These are phyloP conservation scores for Orbilia quercus DNA, from an alignment of 2,329 filamentous ascomycete genomes.

Conservation along the genomic window DNA sequence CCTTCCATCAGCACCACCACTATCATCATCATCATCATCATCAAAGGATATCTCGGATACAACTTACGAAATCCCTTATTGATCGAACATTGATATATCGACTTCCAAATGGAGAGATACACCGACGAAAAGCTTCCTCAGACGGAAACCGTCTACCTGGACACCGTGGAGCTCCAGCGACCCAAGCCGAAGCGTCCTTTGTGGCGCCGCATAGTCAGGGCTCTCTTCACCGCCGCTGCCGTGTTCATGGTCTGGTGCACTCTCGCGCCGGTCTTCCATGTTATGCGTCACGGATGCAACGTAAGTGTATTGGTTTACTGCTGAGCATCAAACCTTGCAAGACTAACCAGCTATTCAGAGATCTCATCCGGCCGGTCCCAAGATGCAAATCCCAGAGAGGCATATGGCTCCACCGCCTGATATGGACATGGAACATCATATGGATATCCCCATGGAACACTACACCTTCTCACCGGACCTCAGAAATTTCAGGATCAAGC, in stretches of 20 bases:
- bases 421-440: slow-evolving; percentile 4
- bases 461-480: slow-evolving; percentile 32
- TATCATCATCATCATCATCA: neutral
- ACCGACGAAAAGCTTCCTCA: slow-evolving; percentile 47
- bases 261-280: slow-evolving; percentile 27
- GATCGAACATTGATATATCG: neutral
- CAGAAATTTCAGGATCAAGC: slow-evolving; percentile 36
- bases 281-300: slow-evolving; percentile 20
- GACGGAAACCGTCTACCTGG: slow-evolving; percentile 28
- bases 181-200: slow-evolving; percentile 47
- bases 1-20: neutral
- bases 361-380: neutral
- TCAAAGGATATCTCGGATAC: neutral
- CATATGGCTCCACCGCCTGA: too few relatives aligned
- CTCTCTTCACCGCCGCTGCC: slow-evolving; percentile 20
- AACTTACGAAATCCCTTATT: neutral
- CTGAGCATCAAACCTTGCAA: neutral
- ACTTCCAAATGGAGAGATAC: slow-evolving; percentile 45
- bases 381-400: neutral
- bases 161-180: slow-evolving; percentile 20
- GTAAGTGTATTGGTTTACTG: slow-evolving; percentile 25
- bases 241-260: slow-evolving; percentile 32
- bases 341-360: neutral
- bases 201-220: slow-evolving; percentile 34
- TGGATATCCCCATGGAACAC: slow-evolving; percentile 20